These are phyloP conservation scores for Cladosporium austrohemisphaericum DNA, from an alignment of 2,329 filamentous ascomycete species.

Conservation along the genomic window DNA sequence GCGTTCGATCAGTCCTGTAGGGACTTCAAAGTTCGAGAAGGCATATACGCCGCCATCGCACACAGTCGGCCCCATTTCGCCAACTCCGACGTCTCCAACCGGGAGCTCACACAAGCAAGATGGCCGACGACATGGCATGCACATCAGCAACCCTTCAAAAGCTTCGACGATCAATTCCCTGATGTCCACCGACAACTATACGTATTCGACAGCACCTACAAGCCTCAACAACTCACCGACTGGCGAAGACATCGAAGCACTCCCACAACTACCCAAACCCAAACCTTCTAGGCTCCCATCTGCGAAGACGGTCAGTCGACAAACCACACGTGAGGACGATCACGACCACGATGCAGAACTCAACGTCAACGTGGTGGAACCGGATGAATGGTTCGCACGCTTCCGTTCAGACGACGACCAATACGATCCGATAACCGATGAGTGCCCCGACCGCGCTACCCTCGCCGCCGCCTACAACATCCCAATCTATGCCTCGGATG, in stretches of 20 bases:
- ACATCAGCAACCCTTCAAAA: conserved; percentile 18
- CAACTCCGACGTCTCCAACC: conserved; percentile 14
- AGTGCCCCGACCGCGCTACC: conserved; percentile 32
- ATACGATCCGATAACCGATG: conserved; percentile 27
- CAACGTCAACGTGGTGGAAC: conserved; percentile 17
- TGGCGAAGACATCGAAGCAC: neutral
- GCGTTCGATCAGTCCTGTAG: conserved; percentile 27
- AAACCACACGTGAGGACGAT: neutral
- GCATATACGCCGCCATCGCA: conserved; percentile 23
- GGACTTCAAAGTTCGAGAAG: conserved; percentile 30
- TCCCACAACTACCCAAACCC: conserved; percentile 3
- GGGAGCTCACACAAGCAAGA: conserved; percentile 3
- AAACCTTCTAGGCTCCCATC: neutral
- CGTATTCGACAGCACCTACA: conserved; percentile 13
- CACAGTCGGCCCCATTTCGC: conserved; percentile 17
- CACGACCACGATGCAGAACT: neutral
- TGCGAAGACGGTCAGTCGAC: neutral
- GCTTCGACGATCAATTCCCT: conserved; percentile 15
- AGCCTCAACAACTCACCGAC: conserved; percentile 14
- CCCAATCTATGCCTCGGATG: conserved; percentile 58
- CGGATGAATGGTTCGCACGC: conserved; percentile 34
- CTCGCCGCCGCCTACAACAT: conserved; percentile 33
- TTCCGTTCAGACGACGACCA: conserved; percentile 32
- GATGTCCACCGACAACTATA: conserved; percentile 1
- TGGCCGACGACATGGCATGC: conserved; percentile 2